These are phyloP conservation scores for Pleurotus tuber-regium DNA, from an alignment of 768 basidiomycete species.

Conservation along the genomic window DNA sequence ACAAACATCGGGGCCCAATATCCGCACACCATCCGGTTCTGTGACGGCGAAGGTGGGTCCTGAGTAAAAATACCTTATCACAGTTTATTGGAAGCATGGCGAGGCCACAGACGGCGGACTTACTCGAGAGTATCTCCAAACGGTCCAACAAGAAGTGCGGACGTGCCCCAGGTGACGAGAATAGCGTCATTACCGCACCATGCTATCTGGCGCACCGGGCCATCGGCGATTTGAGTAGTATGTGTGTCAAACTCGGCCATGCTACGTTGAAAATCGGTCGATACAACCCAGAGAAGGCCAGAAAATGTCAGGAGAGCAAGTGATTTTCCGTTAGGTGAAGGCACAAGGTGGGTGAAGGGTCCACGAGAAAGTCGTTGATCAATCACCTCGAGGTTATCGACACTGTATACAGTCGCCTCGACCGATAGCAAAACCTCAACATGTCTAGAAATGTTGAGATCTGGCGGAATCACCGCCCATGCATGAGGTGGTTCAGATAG, in stretches of 20 bases:
- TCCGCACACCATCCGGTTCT: slow-evolving; percentile 88
- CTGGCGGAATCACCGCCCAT: slow-evolving; percentile 90
- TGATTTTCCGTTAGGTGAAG: slow-evolving; percentile 93
- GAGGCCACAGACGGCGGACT: slow-evolving; percentile 24
- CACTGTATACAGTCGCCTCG: slow-evolving; percentile 73
- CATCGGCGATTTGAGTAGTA: slow-evolving; percentile 50
- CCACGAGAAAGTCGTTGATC: slow-evolving; percentile 89
- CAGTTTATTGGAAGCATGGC: slow-evolving; percentile 12
- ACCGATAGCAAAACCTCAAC: slow-evolving; percentile 86
- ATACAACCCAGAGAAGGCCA: slow-evolving; percentile 89
- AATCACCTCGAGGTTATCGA: slow-evolving; percentile 85
- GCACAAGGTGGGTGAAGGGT: slow-evolving; percentile 83
- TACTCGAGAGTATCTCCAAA: slow-evolving; percentile 85
- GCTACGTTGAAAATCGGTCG: slow-evolving; percentile 85
- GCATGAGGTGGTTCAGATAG: slow-evolving; percentile 76
- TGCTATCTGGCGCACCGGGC: slow-evolving; percentile 66
- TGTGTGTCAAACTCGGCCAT: slow-evolving; percentile 84
- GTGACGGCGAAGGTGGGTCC: slow-evolving; percentile 77
- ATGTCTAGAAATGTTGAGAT: slow-evolving; percentile 85
- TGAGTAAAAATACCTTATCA: slow-evolving; percentile 70
- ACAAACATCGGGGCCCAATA: slow-evolving; percentile 74
- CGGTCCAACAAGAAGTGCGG: slow-evolving; percentile 87
- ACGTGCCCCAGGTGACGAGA: slow-evolving; percentile 75
- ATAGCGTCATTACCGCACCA: slow-evolving; percentile 99
- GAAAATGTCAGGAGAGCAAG: slow-evolving; percentile 77